Evolutionary conservation across 176 grass and related monocot genomes (phyloP).

Genomic region (Ampelocalamus luodianensis): DNA sequence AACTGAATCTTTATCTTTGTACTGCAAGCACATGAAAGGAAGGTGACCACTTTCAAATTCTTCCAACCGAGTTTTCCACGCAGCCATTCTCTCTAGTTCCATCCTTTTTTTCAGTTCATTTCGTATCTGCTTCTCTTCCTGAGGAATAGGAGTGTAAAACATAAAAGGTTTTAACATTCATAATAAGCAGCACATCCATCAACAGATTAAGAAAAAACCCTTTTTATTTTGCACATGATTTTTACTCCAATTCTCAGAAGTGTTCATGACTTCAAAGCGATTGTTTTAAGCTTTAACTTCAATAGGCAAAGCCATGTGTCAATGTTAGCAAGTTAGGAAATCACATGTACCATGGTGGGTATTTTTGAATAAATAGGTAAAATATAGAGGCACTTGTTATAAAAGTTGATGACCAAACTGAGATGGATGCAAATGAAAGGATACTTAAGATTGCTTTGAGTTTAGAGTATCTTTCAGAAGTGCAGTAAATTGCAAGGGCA

Average conservation of each 20-base stretch:
- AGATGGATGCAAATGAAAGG: background rate
- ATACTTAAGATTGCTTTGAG: background rate
- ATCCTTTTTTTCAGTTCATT: constrained; percentile 81
- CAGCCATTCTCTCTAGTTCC: constrained; percentile 90
- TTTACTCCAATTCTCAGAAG: constrained; percentile 21
- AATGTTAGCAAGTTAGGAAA: constrained; percentile 21
- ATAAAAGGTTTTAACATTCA: constrained; percentile 27
- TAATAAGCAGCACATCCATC: constrained; percentile 19
- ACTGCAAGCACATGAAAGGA: constrained; percentile 97
- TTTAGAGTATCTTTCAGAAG: constrained; percentile 13
- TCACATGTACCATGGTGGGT: background rate
- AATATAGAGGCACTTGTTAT: background rate
- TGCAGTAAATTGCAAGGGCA: background rate
- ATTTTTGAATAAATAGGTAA: background rate
- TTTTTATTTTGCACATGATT: background rate
- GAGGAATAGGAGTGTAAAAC: constrained; percentile 14
- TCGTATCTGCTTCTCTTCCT: constrained; percentile 83
- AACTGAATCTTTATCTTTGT: constrained; percentile 96
- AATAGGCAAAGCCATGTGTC: constrained; percentile 15
- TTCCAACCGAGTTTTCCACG: constrained; percentile 82
- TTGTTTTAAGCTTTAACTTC: constrained; percentile 8
- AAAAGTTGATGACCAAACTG: background rate
- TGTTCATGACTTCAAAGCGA: background rate
- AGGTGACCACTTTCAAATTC: constrained; percentile 79
- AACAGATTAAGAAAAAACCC: constrained; percentile 25